Base-by-base conservation (phyloP, 139 green algal genomes). In the Coccomyxa sp. region DNA sequence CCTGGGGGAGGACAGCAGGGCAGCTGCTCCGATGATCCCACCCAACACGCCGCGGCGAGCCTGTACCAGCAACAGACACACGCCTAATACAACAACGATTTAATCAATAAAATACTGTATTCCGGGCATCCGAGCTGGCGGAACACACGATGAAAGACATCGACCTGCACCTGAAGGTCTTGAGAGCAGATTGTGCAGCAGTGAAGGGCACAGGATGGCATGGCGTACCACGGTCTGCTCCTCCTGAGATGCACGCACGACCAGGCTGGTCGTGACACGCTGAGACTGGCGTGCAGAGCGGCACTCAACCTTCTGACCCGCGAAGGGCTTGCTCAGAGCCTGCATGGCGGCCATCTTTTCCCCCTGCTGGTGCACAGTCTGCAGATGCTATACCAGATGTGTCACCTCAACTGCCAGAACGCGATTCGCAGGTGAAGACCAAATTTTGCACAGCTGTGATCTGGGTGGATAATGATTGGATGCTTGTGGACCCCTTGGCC, bases 11-110 rank as follows among this genome's bases (percentile, higher is more conserved):
- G 79, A 55, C n/a, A 94, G 78, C 71, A 94, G 79, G 38, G 90
- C 89, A 38, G 88, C 89, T 68, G 85, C 85, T 37, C 84, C 86
- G 55, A 89, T 89, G 37, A 96, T 77, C 50, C 88, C 50, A 54
- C 50, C 50, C 22, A 64, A 22, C 22, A 64, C 50, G 22, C 50
- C 50, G 27, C 50, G 50, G 18, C 50, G 50, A 31, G 50, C 50
- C 18, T 31, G 18, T 31, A 64, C 50, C 50, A 31, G 50, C 50
- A 6, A 22, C 50, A 64, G 50, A 6, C 3, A 64, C 22, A 64
- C 5, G 22, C 50, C 22, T 31, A 3, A 64, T 7, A 6, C 22
- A 22, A 64, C 1, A 18, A 18, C 4, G 27, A 64, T 64, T 10
- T 64, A 18, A 2, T 64, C 50, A 58, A 18, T 31, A 64, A 22